A percentile compares a stretch with the other conserved stretches of the same genome.
Evolutionary conservation across 345 rosid species (phyloP).

Genomic region (Alliaria petiolata): DNA sequence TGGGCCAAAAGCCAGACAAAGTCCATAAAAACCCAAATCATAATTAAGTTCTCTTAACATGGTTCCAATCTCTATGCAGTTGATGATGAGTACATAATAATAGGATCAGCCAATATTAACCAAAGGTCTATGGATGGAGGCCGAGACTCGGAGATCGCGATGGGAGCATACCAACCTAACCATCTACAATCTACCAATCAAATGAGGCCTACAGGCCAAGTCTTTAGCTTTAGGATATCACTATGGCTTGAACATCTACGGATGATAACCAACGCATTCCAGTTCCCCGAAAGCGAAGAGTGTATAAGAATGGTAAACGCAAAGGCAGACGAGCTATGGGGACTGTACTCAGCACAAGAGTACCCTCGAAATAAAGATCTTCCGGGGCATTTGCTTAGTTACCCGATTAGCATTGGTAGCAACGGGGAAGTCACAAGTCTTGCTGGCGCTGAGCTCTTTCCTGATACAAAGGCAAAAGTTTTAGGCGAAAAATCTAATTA

Average conservation of each 20-base stretch:
- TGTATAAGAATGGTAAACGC: conserved; percentile 41
- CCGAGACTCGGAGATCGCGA: conserved; percentile 80
- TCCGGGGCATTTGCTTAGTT: conserved; percentile 49
- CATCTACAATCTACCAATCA: conserved; percentile 35
- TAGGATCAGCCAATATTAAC: conserved; percentile 91
- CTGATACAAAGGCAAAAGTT: conserved; percentile 70
- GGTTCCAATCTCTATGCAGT: conserved; percentile 33
- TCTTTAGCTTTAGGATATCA: conserved; percentile 57
- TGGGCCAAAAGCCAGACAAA: too few relatives aligned
- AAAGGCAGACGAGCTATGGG: conserved; percentile 44
- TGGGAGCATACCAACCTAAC: conserved; percentile 81
- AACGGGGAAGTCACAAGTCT: conserved; percentile 42
- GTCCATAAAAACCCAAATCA: too few relatives aligned
- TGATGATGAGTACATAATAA: conserved; percentile 85
- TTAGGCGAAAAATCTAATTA: conserved; percentile 45
- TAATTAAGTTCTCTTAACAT: neutral
- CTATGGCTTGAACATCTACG: conserved; percentile 67
- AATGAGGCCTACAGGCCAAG: conserved; percentile 42
- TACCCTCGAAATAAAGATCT: conserved; percentile 29
- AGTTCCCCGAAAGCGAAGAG: conserved; percentile 36
- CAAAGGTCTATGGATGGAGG: conserved; percentile 92
- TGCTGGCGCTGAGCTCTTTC: conserved; percentile 41
- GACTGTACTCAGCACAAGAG: conserved; percentile 33
- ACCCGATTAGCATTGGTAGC: conserved; percentile 49
- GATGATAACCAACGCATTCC: neutral